A percentile compares a stretch with the other conserved stretches of the same genome.
phyloP scores from a whole-genome alignment of 2,329 filamentous ascomycete species.

The Fusarium anthophilum region DNA sequence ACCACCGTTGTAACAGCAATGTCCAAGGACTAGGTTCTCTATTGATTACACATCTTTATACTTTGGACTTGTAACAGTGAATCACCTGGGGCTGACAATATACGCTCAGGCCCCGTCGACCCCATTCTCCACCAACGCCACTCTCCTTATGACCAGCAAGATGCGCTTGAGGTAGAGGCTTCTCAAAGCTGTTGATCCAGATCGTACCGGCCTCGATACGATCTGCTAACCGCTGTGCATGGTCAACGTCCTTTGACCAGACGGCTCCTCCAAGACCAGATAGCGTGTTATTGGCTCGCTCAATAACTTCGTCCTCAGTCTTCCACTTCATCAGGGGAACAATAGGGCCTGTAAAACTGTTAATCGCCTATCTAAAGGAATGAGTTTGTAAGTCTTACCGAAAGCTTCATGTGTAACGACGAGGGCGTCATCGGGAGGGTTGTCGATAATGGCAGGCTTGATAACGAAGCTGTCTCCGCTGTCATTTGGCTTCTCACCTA shows the following conservation, averaged over 20 bases:
- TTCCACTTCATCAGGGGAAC: slow-evolving; percentile 69
- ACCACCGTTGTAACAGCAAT: rapidly evolving
- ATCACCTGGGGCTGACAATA: slow-evolving; percentile 16
- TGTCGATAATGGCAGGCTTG: slow-evolving; percentile 13
- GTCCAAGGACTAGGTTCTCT: rapidly evolving
- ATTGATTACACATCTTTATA: rapidly evolving
- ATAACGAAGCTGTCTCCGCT: neutral
- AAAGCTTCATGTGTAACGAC: slow-evolving; percentile 15
- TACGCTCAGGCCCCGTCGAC: slow-evolving; percentile 43
- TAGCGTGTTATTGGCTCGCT: slow-evolving; percentile 61
- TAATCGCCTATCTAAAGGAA: neutral
- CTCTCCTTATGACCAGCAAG: slow-evolving; percentile 56
- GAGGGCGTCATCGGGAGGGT: slow-evolving; percentile 3
- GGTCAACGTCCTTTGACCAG: slow-evolving; percentile 61
- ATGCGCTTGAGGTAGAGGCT: slow-evolving; percentile 39
- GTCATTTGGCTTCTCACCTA: neutral
- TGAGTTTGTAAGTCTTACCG: neutral
- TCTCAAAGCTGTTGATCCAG: slow-evolving; percentile 67
- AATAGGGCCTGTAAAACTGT: slow-evolving; percentile 55
- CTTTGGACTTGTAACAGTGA: slow-evolving; percentile 7
- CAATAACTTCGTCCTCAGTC: slow-evolving; percentile 66
- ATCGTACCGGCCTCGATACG: slow-evolving; percentile 65
- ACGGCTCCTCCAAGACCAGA: slow-evolving; percentile 65
- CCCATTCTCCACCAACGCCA: slow-evolving; percentile 54
- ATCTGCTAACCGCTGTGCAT: slow-evolving; percentile 60